Percentiles rank a stretch among this genome's conserved stretches.
These are phyloP conservation scores for Apiospora koreana DNA, from an alignment of 2,329 filamentous ascomycete genomes.

Conservation along the genomic window DNA sequence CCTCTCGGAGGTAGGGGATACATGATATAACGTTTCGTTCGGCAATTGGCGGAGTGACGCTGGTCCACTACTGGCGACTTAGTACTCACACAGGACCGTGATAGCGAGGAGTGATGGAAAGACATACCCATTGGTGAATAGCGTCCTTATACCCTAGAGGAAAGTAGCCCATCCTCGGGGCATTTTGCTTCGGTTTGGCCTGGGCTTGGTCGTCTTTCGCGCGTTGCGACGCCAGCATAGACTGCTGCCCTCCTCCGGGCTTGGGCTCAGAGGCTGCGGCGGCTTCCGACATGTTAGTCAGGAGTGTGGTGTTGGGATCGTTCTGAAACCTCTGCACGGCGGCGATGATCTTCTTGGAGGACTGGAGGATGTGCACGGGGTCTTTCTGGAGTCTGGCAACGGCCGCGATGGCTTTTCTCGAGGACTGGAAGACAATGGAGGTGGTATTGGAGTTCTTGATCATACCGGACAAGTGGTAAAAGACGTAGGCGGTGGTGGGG, in stretches of 20 bases:
- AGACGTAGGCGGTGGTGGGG: slow-evolving; percentile 27
- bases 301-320: background rate
- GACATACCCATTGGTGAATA: slow-evolving; percentile 82
- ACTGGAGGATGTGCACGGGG: slow-evolving; percentile 34
- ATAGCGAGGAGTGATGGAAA: background rate
- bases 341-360: slow-evolving; percentile 33
- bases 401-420: slow-evolving; percentile 33
- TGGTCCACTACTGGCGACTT: slow-evolving; percentile 67
- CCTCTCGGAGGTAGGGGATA: slow-evolving; percentile 79
- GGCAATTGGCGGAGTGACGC: slow-evolving; percentile 76
- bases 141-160: slow-evolving; percentile 91
- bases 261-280: slow-evolving; percentile 22
- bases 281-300: slow-evolving; percentile 29
- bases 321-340: background rate
- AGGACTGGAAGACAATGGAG: slow-evolving; percentile 38
- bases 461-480: slow-evolving; percentile 39
- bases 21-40: slow-evolving; percentile 87
- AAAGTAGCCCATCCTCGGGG: slow-evolving; percentile 58
- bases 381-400: background rate
- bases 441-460: slow-evolving; percentile 43
- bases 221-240: slow-evolving; percentile 48
- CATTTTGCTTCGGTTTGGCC: slow-evolving; percentile 28
- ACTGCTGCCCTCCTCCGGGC: slow-evolving; percentile 46
- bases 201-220: slow-evolving; percentile 35
- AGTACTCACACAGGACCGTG: background rate